A percentile compares a stretch with the other conserved stretches of the same genome.
Conservation (phyloP, 805 yeast genomes). For the Blastobotrys attinorum region DNA sequence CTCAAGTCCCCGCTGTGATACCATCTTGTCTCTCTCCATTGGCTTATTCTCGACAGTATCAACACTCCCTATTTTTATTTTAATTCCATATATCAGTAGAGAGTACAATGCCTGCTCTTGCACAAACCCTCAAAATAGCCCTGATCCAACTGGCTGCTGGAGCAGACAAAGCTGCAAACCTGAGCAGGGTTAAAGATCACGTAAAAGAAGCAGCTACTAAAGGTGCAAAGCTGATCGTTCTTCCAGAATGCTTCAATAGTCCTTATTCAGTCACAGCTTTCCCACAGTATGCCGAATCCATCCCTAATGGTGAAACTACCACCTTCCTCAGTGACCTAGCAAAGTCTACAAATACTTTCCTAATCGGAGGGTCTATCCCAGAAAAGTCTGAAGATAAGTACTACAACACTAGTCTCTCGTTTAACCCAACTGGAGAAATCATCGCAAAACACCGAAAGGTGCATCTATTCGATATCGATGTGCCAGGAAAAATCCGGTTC, state of each 20-base stretch:
- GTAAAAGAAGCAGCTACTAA: slow-evolving; percentile 59
- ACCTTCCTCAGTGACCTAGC: slow-evolving; percentile 58
- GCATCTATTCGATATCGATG: slow-evolving; percentile 86
- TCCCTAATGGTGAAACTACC: slow-evolving; percentile 65
- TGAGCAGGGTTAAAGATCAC: slow-evolving; percentile 55
- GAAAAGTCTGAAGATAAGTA: slow-evolving; percentile 54
- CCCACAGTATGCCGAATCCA: slow-evolving; percentile 78
- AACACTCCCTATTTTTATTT: no score
- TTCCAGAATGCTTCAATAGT: slow-evolving; percentile 95
- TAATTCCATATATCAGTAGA: no score
- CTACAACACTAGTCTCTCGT: slow-evolving; percentile 70
- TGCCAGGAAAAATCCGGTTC: slow-evolving; percentile 85
- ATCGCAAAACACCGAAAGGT: slow-evolving; percentile 87
- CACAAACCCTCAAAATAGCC: slow-evolving; percentile 67
- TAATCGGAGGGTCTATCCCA: slow-evolving; percentile 92
- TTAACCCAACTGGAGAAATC: slow-evolving; percentile 61
- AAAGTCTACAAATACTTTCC: slow-evolving; percentile 47
- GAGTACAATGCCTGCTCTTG: no score
- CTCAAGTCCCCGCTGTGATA: no score
- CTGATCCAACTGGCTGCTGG: slow-evolving; percentile 77
- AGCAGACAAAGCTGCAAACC: slow-evolving; percentile 71
- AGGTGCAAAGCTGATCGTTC: slow-evolving; percentile 65
- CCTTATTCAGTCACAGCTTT: slow-evolving; percentile 88
- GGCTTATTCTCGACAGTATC: no score
- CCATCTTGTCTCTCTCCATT: no score